phyloP scores from a whole-genome alignment of 75 land plant species.

The Sequoia sempervirens region DNA sequence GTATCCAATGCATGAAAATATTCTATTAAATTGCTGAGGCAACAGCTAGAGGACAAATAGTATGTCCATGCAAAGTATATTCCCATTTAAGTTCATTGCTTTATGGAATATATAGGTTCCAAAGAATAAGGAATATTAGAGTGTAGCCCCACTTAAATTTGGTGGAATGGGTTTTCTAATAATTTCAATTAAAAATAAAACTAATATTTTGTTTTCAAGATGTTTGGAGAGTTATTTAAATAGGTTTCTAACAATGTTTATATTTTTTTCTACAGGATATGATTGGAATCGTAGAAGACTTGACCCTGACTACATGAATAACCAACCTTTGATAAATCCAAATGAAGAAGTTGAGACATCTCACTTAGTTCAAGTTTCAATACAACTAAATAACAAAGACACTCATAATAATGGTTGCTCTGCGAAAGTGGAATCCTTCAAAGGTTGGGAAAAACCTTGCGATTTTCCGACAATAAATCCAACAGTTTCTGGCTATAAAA shows the following conservation, averaged over 20 bases:
- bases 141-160: no score
- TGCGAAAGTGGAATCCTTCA: slow-evolving; percentile 17
- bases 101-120: no score
- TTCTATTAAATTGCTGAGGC: no score
- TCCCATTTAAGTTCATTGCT: no score
- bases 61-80: no score
- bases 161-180: no score
- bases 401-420: neutral
- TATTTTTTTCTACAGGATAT: slow-evolving; percentile 44
- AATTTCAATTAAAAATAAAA: no score
- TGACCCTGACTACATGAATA: slow-evolving; percentile 64
- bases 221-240: no score
- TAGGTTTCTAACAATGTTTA: neutral
- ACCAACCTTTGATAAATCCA: neutral
- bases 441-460: slow-evolving; percentile 35
- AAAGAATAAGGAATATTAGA: no score
- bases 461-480: slow-evolving; percentile 70
- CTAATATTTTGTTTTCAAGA: no score
- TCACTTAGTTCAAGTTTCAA: slow-evolving; percentile 42
- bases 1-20: no score
- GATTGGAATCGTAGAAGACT: slow-evolving; percentile 49
- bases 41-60: no score
- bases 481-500: slow-evolving; percentile 29
- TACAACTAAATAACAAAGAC: neutral
- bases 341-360: slow-evolving; percentile 26